Conservation (phyloP, 106 monocot species). For the Posidonia australis region DNA sequence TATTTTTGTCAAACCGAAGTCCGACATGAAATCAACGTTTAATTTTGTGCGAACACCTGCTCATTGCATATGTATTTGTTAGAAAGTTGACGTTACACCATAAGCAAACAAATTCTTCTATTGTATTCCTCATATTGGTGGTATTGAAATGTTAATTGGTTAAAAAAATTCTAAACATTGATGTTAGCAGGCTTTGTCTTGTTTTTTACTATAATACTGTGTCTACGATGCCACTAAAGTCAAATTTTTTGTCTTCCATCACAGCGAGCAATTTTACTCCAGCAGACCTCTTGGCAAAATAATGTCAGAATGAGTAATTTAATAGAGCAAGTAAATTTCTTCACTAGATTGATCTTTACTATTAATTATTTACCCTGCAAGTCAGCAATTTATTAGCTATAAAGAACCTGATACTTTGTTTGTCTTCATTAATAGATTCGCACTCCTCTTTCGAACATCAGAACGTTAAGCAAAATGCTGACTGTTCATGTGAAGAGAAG, state of each 20-base stretch:
- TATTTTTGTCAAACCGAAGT: too few relatives aligned
- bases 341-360: not conserved
- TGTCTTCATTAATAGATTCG: slow-evolving; percentile 39
- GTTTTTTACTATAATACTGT: too few relatives aligned
- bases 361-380: not conserved
- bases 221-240: not conserved
- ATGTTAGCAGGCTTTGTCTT: too few relatives aligned
- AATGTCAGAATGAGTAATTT: slow-evolving; percentile 71
- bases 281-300: slow-evolving; percentile 90
- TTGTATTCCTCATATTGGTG: too few relatives aligned
- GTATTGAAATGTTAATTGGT: too few relatives aligned
- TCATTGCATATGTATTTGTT: too few relatives aligned
- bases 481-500: slow-evolving; percentile 72
- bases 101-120: too few relatives aligned
- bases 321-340: slow-evolving; percentile 67
- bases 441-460: slow-evolving; percentile 64
- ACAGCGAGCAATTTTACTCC: slow-evolving; percentile 75
- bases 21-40: too few relatives aligned
- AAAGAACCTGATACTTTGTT: not conserved
- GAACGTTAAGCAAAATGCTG: slow-evolving; percentile 67
- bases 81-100: too few relatives aligned
- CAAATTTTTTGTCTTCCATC: not conserved
- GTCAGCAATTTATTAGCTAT: not conserved
- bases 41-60: too few relatives aligned
- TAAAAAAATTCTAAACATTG: too few relatives aligned